These are phyloP conservation scores for Capsicum pubescens DNA, from an alignment of 257 asterid genomes.

Conservation along the genomic window DNA sequence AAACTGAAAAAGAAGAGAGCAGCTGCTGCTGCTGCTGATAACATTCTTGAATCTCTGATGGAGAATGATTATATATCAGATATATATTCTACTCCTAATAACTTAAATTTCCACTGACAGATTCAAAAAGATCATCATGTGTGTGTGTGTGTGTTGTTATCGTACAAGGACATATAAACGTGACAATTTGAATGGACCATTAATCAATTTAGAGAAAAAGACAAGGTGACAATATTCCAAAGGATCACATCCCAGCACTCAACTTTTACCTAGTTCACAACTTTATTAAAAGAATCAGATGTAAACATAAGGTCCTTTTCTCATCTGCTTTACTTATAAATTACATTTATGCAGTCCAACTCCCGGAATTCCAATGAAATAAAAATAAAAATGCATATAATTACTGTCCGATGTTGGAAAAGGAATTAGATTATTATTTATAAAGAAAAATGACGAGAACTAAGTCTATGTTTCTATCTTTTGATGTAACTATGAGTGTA, in stretches of 20 bases:
- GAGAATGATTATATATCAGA: neutral
- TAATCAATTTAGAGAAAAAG: conserved; percentile 8
- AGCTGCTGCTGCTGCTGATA: neutral
- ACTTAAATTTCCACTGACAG: neutral
- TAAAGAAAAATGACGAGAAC: too few relatives aligned
- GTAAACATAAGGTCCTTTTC: conserved; percentile 14
- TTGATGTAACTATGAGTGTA: neutral
- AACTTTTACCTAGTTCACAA: conserved; percentile 21
- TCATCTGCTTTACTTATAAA: neutral
- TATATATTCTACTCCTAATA: neutral
- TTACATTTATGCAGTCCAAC: neutral
- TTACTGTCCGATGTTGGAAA: too few relatives aligned
- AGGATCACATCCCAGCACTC: conserved; percentile 11
- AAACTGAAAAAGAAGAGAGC: neutral
- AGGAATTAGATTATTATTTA: too few relatives aligned
- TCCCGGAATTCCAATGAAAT: neutral
- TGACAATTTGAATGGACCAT: conserved; percentile 24
- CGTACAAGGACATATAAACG: conserved; percentile 12
- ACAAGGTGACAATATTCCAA: neutral
- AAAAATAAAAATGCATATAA: neutral
- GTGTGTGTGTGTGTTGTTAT: neutral
- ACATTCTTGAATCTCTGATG: neutral
- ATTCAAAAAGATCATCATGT: neutral
- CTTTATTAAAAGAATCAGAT: neutral
- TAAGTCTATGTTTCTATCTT: too few relatives aligned